Base-by-base conservation (phyloP, 2,329 filamentous ascomycete species). In the Colletotrichum orbiculare region DNA sequence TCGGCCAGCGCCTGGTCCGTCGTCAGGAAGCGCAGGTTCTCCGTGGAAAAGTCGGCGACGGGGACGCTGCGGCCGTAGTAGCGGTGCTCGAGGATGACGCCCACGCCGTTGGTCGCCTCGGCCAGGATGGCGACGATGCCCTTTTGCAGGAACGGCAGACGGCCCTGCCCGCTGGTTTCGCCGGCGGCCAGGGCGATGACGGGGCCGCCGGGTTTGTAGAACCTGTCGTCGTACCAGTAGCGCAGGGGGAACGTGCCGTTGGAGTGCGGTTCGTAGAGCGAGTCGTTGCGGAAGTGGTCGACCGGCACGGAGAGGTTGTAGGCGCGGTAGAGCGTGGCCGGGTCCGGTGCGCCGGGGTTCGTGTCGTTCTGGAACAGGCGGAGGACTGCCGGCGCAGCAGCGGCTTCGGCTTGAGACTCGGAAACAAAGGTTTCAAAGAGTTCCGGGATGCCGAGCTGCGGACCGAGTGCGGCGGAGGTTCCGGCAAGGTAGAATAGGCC, bases 1-100 rank as follows among this genome's bases (percentile, higher is more conserved):
- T 97, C 93, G 4, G 92, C 93, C 46, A 96, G 74, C 0, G 92
- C 89, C 76, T 97, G 93, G 70, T 94, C 91, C 0, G 93, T 96
- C 0, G 92, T 90, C 71, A 97, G 79, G 80, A 96, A 97, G 2
- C 93, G 89, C 68, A 96, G 78, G 70, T 86, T 94, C 72, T 91
- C 79, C 0, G 87, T 89, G 70, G 77, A 82, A 45, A 95, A 81
- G 72, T 94, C 85, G 1, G 82, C 74, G 0, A 87, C 86, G 0
- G 93, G 92, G 55, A 89, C 89, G 73, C 91, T 94, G 8, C 82
- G 83, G 60, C 93, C 93, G 73, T 97, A 97, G 81, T 96, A 97
- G 34, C 93, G 87, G 73, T 97, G 93, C 79, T 97, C 93, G 2
- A 97, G 83, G 48, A 97, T 86, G 2, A 97, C 90, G 4, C 89